Conservation (phyloP, 495 filamentous ascomycete species). For the Penicillium bovifimosum region DNA sequence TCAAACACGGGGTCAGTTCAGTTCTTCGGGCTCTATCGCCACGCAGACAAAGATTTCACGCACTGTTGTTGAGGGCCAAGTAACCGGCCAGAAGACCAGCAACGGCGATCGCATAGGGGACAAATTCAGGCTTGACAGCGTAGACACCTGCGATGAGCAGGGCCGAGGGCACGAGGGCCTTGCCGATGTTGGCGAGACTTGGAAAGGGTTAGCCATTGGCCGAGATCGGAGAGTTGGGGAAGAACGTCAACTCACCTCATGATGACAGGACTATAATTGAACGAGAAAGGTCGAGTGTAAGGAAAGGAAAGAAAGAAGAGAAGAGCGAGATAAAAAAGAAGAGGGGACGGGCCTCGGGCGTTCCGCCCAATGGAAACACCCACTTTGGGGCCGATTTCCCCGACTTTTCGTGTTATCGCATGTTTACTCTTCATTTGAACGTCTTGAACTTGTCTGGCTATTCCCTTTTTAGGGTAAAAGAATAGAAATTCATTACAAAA, state of each 20-base stretch:
- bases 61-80: slow-evolving; percentile 23
- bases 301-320: slow-evolving; percentile 4
- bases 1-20: slow-evolving; percentile 11
- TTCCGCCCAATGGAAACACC: slow-evolving; percentile 26
- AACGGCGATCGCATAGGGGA: slow-evolving; percentile 59
- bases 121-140: slow-evolving; percentile 73
- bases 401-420: not conserved
- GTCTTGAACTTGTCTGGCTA: not conserved
- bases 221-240: not conserved
- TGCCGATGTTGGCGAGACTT: slow-evolving; percentile 53
- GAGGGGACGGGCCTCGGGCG: not conserved
- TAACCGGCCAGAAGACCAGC: slow-evolving; percentile 14
- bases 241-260: slow-evolving; percentile 30
- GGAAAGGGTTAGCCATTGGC: slow-evolving; percentile 15
- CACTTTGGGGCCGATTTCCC: slow-evolving; percentile 15
- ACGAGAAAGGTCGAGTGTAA: slow-evolving; percentile 1
- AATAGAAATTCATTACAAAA: not conserved
- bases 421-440: not conserved
- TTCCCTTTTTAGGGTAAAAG: not conserved
- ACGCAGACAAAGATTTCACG: not conserved
- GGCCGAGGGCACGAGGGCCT: slow-evolving; percentile 80
- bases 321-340: slow-evolving; percentile 8
- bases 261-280: slow-evolving; percentile 10
- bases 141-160: slow-evolving; percentile 70
- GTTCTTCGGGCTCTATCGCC: not conserved